Percentiles rank a stretch among this genome's conserved stretches.
phyloP scores from a whole-genome alignment of 2,329 filamentous ascomycete species.

The Scedosporium aurantiacum region DNA sequence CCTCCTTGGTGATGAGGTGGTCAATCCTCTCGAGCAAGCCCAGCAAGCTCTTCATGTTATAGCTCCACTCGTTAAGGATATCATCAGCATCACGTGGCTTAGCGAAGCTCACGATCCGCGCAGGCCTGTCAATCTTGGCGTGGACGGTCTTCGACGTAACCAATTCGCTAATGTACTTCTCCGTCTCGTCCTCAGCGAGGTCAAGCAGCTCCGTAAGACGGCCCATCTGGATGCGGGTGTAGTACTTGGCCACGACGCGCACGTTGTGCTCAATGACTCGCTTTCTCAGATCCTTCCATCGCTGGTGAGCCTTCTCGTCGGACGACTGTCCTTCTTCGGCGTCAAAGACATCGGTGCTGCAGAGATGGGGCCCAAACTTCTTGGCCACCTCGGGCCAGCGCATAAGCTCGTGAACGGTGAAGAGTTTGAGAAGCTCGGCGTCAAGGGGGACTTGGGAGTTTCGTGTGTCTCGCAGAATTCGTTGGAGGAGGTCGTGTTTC shows the following conservation, averaged over 20 bases:
- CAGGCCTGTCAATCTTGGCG: conserved; percentile 92
- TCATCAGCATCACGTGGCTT: conserved; percentile 93
- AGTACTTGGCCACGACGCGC: conserved; percentile 94
- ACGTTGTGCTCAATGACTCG: conserved; percentile 99
- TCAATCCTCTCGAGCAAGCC: conserved; percentile 84
- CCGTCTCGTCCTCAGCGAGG: conserved; percentile 86
- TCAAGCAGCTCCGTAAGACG: conserved; percentile 86
- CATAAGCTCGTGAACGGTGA: conserved; percentile 95
- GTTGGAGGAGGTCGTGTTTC: conserved; percentile 92
- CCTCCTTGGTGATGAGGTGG: conserved; percentile 97
- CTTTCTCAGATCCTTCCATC: conserved; percentile 93
- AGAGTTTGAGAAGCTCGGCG: conserved; percentile 79
- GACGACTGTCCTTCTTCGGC: conserved; percentile 49
- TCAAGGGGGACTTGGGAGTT: conserved; percentile 69
- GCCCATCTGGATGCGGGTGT: conserved; percentile 89
- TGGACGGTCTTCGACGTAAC: conserved; percentile 97
- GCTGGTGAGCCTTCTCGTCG: conserved; percentile 70
- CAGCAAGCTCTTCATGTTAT: conserved; percentile 90
- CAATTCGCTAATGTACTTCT: conserved; percentile 96
- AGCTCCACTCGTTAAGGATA: conserved; percentile 95
- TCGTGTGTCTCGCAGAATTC: conserved; percentile 75
- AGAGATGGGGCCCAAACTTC: conserved; percentile 79
- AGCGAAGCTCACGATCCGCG: conserved; percentile 84
- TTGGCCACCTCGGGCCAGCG: conserved; percentile 90
- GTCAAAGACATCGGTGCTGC: conserved; percentile 82